A percentile compares a stretch with the other conserved stretches of the same genome.
Evolutionary conservation across 2,329 filamentous ascomycete genomes (phyloP).

Genomic region (Harringtonia lauricola): DNA sequence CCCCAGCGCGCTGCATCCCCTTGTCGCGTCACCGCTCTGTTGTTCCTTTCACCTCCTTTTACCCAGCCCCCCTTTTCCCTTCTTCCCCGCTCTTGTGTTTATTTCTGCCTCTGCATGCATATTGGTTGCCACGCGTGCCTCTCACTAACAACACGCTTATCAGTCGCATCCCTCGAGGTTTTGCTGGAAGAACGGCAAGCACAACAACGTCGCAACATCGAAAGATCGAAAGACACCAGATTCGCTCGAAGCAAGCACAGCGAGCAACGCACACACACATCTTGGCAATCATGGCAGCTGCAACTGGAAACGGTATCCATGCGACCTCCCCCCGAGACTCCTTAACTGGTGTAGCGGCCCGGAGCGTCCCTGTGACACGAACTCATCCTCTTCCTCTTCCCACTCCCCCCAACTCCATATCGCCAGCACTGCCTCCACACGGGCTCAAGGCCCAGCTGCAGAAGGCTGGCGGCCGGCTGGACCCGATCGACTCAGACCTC

Average conservation of each 20-base stretch:
- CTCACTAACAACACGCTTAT: not conserved
- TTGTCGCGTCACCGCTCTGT: not conserved
- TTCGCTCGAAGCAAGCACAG: slow-evolving; percentile 12
- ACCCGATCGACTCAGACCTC: slow-evolving; percentile 72
- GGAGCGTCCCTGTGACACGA: slow-evolving; percentile 52
- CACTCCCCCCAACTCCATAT: slow-evolving; percentile 92
- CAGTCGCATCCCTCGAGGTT: not conserved
- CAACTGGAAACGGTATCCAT: slow-evolving; percentile 53
- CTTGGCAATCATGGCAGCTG: slow-evolving; percentile 57
- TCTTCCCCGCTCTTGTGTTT: not conserved
- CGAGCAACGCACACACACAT: no score
- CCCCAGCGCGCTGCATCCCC: not conserved
- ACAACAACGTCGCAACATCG: not conserved
- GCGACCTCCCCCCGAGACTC: slow-evolving; percentile 55
- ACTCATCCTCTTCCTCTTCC: slow-evolving; percentile 64
- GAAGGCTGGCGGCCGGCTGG: slow-evolving; percentile 37
- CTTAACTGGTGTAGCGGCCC: slow-evolving; percentile 62
- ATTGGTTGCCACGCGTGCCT: no score
- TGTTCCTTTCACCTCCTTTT: not conserved
- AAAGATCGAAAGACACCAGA: not conserved
- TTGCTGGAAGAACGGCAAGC: not conserved
- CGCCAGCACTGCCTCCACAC: slow-evolving; percentile 73
- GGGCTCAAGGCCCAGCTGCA: slow-evolving; percentile 60
- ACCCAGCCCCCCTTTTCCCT: not conserved
- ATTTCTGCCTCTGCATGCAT: not conserved